phyloP scores from a whole-genome alignment of 2,329 filamentous ascomycete species.

The Cladosporium sphaerospermum region DNA sequence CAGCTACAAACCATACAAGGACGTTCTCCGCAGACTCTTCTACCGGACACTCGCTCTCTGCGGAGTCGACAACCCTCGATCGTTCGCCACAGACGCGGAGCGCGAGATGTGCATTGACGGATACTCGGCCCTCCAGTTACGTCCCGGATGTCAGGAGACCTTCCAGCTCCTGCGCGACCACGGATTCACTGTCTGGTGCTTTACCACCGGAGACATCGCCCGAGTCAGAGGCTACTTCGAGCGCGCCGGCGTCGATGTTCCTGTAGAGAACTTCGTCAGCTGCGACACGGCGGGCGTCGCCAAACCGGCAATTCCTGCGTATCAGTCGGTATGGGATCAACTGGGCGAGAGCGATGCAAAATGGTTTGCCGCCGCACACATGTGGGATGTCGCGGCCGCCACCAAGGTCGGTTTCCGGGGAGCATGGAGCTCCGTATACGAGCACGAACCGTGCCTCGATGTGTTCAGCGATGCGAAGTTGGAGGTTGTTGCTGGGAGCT shows the following conservation, averaged over 20 bases:
- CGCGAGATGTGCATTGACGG: conserved; percentile 34
- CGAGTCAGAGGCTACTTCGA: conserved; percentile 49
- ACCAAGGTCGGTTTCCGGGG: conserved; percentile 45
- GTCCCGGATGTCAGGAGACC: conserved; percentile 38
- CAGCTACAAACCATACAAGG: conserved; percentile 39
- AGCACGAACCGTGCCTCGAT: conserved; percentile 46
- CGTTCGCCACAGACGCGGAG: conserved; percentile 40
- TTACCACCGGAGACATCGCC: conserved; percentile 47
- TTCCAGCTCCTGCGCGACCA: conserved; percentile 38
- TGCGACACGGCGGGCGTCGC: conserved; percentile 46
- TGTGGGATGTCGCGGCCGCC: conserved; percentile 54
- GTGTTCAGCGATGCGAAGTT: conserved; percentile 43
- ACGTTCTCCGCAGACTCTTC: conserved; percentile 42
- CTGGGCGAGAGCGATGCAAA: conserved; percentile 35
- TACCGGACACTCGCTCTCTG: conserved; percentile 43
- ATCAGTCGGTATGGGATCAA: conserved; percentile 38
- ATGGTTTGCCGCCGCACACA: conserved; percentile 56
- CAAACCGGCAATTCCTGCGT: conserved; percentile 47
- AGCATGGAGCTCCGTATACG: conserved; percentile 49
- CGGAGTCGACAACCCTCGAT: conserved; percentile 39
- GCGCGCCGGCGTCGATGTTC: conserved; percentile 45
- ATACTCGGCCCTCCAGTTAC: conserved; percentile 31
- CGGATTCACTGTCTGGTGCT: conserved; percentile 49
- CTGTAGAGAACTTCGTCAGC: conserved; percentile 44
- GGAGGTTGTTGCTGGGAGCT: conserved; percentile 44